phyloP scores from a whole-genome alignment of 768 basidiomycete species.

The Tricholoma flavovirens region DNA sequence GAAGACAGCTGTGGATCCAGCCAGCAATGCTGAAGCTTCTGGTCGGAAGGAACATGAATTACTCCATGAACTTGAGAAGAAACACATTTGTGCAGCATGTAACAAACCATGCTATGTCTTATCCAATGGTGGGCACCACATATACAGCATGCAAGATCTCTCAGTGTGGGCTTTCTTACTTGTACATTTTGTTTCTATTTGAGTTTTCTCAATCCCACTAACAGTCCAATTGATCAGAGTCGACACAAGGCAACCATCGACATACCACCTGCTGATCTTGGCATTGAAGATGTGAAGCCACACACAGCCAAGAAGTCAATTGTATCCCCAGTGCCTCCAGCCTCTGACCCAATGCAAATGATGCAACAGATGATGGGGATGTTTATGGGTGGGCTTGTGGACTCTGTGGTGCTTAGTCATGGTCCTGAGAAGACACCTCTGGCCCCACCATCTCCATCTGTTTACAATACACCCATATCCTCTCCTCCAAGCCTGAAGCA shows the following conservation, averaged over 20 bases:
- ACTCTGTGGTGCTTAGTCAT: background rate
- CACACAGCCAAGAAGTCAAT: background rate
- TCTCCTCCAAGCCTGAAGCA: background rate
- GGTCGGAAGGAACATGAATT: background rate
- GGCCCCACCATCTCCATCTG: background rate
- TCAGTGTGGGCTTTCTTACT: too few species aligned
- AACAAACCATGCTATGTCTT: too few species aligned
- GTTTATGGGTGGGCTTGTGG: background rate
- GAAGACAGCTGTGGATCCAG: background rate
- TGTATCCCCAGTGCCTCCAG: background rate
- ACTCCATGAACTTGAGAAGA: too few species aligned
- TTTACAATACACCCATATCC: too few species aligned
- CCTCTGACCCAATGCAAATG: too few species aligned
- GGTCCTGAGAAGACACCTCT: background rate
- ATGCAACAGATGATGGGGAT: too few species aligned
- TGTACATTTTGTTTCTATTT: too few species aligned
- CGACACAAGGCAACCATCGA: too few species aligned
- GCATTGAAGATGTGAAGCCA: slow-evolving; percentile 1
- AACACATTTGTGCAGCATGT: too few species aligned
- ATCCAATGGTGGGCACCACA: too few species aligned
- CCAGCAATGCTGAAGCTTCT: background rate
- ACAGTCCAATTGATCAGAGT: background rate
- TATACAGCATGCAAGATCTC: too few species aligned
- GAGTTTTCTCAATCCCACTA: background rate
- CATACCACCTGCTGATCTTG: slow-evolving; percentile 2